Base-by-base conservation (phyloP, 108 stramenopile species). In the Bacterosira constricta region DNA sequence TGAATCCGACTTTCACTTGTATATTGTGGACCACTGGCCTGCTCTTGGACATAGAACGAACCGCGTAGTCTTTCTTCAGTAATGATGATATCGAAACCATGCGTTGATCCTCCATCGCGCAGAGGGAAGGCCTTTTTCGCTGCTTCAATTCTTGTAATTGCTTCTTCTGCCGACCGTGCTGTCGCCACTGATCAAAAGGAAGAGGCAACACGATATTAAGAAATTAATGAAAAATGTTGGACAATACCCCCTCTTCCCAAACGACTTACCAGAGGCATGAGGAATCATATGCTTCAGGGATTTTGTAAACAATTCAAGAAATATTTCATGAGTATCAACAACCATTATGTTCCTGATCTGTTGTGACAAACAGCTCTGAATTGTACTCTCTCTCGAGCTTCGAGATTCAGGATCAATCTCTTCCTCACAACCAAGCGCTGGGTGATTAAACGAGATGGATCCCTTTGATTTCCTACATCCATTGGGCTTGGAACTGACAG, bases 31-130 rank as follows among this genome's bases (percentile, higher is more conserved):
- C n/a, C 27, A 18, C 57, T 20, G 30, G 70, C 59, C 50, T 60
- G 51, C 21, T 41, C 5, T 34, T 36, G 42, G 35, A 41, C 27
- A 25, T 49, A 34, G 38, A 65, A 25, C 10, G 58, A 50, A 30
- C 29, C 32, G 2, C 8, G 42, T 10, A 89, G 70, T 7, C 76
- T 57, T 42, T 89, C 84, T 58, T 87, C 88, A 6, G 84, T 69
- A 49, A 89, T 67, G 29, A 89, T 84, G 25, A 89, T 70, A 52
- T 89, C 88, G 63, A 81, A 89, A 3, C 73, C 77, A 61, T 83
- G 75, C 8, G 66, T 45, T 1, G 82, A 21, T 18, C 75, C 80
- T 56, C 80, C 80, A 41, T 81, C 80, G 12, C 49, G 58, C 9
- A 34, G 27, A 27, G 75, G 75, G 30, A 68, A 77, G 25, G 70